Conservation (phyloP, 2,329 filamentous ascomycete genomes). For the Penicillium polonicum region DNA sequence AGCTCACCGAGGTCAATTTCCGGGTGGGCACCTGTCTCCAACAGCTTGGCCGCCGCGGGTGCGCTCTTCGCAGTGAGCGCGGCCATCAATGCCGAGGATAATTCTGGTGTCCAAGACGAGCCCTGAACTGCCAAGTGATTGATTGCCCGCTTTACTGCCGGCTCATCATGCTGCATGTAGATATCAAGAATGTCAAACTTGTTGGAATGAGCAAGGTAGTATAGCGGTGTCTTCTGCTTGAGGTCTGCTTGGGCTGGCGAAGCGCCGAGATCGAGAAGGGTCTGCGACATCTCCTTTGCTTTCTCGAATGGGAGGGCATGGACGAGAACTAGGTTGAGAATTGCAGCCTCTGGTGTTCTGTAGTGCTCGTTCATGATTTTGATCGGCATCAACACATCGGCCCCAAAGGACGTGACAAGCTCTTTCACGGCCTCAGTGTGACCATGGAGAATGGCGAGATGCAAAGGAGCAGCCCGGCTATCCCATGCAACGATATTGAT, state of each 20-base stretch:
- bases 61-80: slow-evolving; percentile 57
- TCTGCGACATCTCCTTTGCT: slow-evolving; percentile 63
- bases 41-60: slow-evolving; percentile 56
- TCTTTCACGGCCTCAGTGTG: slow-evolving; percentile 67
- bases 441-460: slow-evolving; percentile 74
- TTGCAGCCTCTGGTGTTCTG: slow-evolving; percentile 56
- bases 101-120: slow-evolving; percentile 32
- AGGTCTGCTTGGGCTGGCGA: slow-evolving; percentile 71
- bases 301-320: slow-evolving; percentile 62
- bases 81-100: slow-evolving; percentile 55
- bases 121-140: slow-evolving; percentile 60
- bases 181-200: slow-evolving; percentile 46
- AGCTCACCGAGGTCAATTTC: slow-evolving; percentile 58
- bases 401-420: slow-evolving; percentile 71
- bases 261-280: slow-evolving; percentile 68
- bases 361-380: slow-evolving; percentile 55
- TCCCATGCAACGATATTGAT: slow-evolving; percentile 81
- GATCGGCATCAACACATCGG: slow-evolving; percentile 72
- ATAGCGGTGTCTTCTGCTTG: slow-evolving; percentile 63
- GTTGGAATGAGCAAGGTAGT: slow-evolving; percentile 59
- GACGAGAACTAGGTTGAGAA: slow-evolving; percentile 69
- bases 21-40: slow-evolving; percentile 62
- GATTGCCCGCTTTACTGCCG: slow-evolving; percentile 62
- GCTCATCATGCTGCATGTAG: slow-evolving; percentile 55
- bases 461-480: slow-evolving; percentile 68